Conservation (phyloP, 2,329 filamentous ascomycete genomes). For the Apiospora sp. region DNA sequence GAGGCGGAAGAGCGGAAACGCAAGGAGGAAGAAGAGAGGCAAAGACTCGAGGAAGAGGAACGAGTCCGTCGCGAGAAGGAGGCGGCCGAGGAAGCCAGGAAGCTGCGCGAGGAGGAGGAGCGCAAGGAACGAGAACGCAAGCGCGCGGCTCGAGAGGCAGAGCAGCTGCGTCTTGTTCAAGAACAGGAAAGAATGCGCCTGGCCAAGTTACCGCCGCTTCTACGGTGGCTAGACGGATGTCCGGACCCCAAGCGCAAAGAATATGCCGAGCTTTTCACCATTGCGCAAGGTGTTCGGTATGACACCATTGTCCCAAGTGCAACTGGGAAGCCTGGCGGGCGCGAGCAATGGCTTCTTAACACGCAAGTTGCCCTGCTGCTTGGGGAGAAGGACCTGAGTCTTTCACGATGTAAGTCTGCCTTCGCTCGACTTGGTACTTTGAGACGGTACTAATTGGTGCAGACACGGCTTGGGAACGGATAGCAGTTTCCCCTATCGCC, state of each 20-base stretch:
- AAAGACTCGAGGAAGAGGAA: conserved; percentile 56
- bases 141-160: conserved; percentile 56
- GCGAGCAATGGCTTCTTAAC: conserved; percentile 73
- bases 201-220: conserved; percentile 64
- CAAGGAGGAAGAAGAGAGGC: conserved; percentile 48
- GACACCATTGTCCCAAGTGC: conserved; percentile 66
- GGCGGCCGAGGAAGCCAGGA: conserved; percentile 57
- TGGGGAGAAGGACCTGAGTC: conserved; percentile 68
- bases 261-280: conserved; percentile 62
- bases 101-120: conserved; percentile 60
- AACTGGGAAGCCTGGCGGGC: conserved; percentile 62
- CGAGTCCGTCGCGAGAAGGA: conserved; percentile 56
- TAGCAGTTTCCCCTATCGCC: conserved; percentile 60
- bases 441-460: conserved; percentile 16
- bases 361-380: conserved; percentile 69
- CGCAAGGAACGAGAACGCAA: conserved; percentile 58
- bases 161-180: conserved; percentile 57
- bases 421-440: not conserved
- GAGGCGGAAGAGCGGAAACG: conserved; percentile 48
- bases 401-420: conserved; percentile 64
- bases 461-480: conserved; percentile 68
- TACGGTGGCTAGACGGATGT: conserved; percentile 66
- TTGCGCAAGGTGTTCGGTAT: conserved; percentile 67
- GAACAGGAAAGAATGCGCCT: conserved; percentile 64
- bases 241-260: conserved; percentile 58